These are phyloP conservation scores for Metschnikowia baotianmanensis DNA, from an alignment of 805 yeast genomes.

Conservation along the genomic window DNA sequence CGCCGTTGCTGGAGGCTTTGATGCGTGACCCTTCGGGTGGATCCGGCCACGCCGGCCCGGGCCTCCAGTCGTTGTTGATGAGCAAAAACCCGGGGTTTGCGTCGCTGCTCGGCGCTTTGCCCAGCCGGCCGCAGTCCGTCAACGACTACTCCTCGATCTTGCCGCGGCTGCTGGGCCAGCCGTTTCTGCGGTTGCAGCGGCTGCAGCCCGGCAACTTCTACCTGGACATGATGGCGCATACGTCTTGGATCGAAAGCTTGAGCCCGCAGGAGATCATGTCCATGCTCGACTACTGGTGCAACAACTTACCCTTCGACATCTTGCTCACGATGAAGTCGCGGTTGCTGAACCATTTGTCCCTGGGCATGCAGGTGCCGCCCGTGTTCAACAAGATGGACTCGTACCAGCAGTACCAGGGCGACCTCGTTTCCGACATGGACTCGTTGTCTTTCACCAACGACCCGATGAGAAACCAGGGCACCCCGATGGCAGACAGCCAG, in stretches of 20 bases:
- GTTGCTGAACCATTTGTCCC: slow-evolving; percentile 38
- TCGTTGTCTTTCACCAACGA: slow-evolving; percentile 14
- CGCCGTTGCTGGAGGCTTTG: slow-evolving; percentile 11
- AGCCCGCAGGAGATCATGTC: slow-evolving; percentile 50
- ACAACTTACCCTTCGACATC: slow-evolving; percentile 50
- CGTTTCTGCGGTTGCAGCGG: slow-evolving; percentile 4
- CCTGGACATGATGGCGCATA: slow-evolving; percentile 49
- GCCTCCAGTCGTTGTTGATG: slow-evolving; percentile 28
- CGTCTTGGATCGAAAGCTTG: slow-evolving; percentile 33
- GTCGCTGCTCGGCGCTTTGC: slow-evolving; percentile 31
- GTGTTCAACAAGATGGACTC: slow-evolving; percentile 8
- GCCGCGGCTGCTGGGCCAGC: slow-evolving; percentile 11
- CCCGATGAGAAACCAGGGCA: neutral
- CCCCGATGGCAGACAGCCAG: slow-evolving; percentile 1
- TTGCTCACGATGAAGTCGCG: slow-evolving; percentile 48
- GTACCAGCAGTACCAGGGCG: slow-evolving; percentile 7
- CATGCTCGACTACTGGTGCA: slow-evolving; percentile 53
- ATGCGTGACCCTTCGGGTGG: slow-evolving; percentile 23
- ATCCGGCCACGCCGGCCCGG: slow-evolving; percentile 14
- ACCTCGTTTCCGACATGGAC: slow-evolving; percentile 16
- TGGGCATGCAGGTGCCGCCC: slow-evolving; percentile 15
- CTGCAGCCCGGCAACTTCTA: slow-evolving; percentile 12
- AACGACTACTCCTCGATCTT: slow-evolving; percentile 31
- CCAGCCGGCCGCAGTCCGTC: slow-evolving; percentile 43
- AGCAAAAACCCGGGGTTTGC: slow-evolving; percentile 23